A percentile compares a stretch with the other conserved stretches of the same genome.
These are phyloP conservation scores for Exophiala alcalophila DNA, from an alignment of 2,329 filamentous ascomycete species.

Conservation along the genomic window DNA sequence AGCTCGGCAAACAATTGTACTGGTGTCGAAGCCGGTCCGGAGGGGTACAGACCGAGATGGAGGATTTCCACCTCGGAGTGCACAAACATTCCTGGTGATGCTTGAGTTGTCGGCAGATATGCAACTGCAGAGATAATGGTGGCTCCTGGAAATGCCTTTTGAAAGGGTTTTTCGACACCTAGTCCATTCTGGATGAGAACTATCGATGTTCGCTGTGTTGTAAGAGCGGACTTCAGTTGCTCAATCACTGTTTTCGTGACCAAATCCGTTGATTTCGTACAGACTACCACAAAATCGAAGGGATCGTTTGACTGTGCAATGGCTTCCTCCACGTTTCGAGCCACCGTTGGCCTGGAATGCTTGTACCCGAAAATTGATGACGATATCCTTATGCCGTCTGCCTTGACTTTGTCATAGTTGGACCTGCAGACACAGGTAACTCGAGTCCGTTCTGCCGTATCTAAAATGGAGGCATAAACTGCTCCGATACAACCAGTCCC, in stretches of 20 bases:
- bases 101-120: slow-evolving; percentile 54
- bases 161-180: slow-evolving; percentile 56
- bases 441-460: neutral
- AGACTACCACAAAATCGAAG: slow-evolving; percentile 57
- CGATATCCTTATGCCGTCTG: slow-evolving; percentile 59
- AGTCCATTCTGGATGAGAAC: slow-evolving; percentile 61
- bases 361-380: slow-evolving; percentile 67
- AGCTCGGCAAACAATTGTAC: slow-evolving; percentile 40
- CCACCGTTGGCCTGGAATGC: slow-evolving; percentile 52
- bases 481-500: no score
- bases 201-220: slow-evolving; percentile 50
- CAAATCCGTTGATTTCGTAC: slow-evolving; percentile 61
- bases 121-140: slow-evolving; percentile 56
- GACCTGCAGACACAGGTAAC: slow-evolving; percentile 59
- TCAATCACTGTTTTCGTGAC: slow-evolving; percentile 54
- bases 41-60: slow-evolving; percentile 51
- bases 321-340: slow-evolving; percentile 44
- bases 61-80: slow-evolving; percentile 48
- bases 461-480: slow-evolving; percentile 4
- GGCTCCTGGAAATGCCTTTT: slow-evolving; percentile 41
- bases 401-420: slow-evolving; percentile 63
- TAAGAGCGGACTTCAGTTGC: slow-evolving; percentile 53
- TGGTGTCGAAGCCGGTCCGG: slow-evolving; percentile 13
- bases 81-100: slow-evolving; percentile 46
- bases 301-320: slow-evolving; percentile 30